These are phyloP conservation scores for Penicillium taxi DNA, from an alignment of 495 filamentous ascomycete species.

Conservation along the genomic window DNA sequence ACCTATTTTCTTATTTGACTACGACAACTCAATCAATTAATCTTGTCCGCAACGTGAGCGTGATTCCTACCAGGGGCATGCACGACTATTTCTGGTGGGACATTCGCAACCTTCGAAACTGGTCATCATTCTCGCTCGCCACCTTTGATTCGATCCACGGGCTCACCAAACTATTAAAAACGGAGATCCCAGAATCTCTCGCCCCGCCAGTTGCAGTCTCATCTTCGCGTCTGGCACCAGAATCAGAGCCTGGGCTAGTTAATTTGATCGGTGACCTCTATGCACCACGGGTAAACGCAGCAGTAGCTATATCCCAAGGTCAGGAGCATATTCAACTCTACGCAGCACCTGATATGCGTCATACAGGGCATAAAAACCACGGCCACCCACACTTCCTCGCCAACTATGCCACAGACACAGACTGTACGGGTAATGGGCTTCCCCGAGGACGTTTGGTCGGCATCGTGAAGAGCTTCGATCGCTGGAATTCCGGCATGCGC, in stretches of 20 bases:
- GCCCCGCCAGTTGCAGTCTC: slow-evolving; percentile 52
- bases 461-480: slow-evolving; percentile 78
- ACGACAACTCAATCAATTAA: slow-evolving; percentile 69
- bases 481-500: slow-evolving; percentile 92
- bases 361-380: slow-evolving; percentile 42
- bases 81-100: slow-evolving; percentile 93
- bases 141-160: slow-evolving; percentile 67
- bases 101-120: slow-evolving; percentile 74
- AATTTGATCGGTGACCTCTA: slow-evolving; percentile 62
- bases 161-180: slow-evolving; percentile 64
- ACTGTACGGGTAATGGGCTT: slow-evolving; percentile 62
- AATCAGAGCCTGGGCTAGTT: slow-evolving; percentile 64
- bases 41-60: slow-evolving; percentile 72
- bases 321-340: slow-evolving; percentile 52
- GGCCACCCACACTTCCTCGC: slow-evolving; percentile 56
- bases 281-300: slow-evolving; percentile 70
- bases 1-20: slow-evolving; percentile 70
- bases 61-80: slow-evolving; percentile 57
- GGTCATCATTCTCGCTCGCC: slow-evolving; percentile 65
- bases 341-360: slow-evolving; percentile 45
- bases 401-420: slow-evolving; percentile 63
- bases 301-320: slow-evolving; percentile 60
- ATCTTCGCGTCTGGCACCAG: slow-evolving; percentile 52
- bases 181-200: slow-evolving; percentile 53
- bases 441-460: slow-evolving; percentile 76